Evolutionary conservation across 2,329 filamentous ascomycete genomes (phyloP), one percentile per base, ranked within the genome.

Genomic region (Penicillium italicum): DNA sequence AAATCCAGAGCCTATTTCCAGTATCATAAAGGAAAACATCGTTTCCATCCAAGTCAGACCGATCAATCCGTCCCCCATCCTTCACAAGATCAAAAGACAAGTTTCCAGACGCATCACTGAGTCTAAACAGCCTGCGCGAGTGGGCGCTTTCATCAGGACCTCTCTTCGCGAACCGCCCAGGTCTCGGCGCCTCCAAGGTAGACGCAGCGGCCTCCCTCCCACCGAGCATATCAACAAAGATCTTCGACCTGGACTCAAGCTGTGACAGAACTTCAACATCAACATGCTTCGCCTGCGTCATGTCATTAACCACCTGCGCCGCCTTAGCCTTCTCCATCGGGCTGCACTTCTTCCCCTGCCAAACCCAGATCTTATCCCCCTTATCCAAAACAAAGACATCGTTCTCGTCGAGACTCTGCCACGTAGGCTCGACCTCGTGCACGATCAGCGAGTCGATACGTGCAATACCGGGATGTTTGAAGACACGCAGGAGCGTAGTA

Each of bases 321-420:
- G 85, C 84, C 72, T 85, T 86, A 42, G 82, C 81, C 74, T 86
- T 88, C 66, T 89, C 86, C 83, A 87, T 86, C 0, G 85, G 85
- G 44, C 81, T 85, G 66, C 84, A 86, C 40, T 77, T 78, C 63
- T 78, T 79, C 48, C 86, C 86, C 73, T 88, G 86, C 86, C 86
- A 89, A 4, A 87, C 82, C 79, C 82, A 87, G 61, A 88, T 85
- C 74, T 87, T 87, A 47, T 82, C 76, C 24, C 80, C 80, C 50
- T 77, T 78, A 62, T 88, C 85, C 41, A 88, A 70, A 14, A 88
- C 76, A 61, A 88, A 88, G 2, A 88, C 86, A 64, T 89, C 85
- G n/a, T 50, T 75, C 55, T 87, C 85, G 62, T 88, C 85, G 31
- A 88, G 77, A 63, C 82, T 87, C 62, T 75, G 64, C 80, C 82